phyloP scores from a whole-genome alignment of 2,329 filamentous ascomycete species.

The Tolypocladium nubicola region DNA sequence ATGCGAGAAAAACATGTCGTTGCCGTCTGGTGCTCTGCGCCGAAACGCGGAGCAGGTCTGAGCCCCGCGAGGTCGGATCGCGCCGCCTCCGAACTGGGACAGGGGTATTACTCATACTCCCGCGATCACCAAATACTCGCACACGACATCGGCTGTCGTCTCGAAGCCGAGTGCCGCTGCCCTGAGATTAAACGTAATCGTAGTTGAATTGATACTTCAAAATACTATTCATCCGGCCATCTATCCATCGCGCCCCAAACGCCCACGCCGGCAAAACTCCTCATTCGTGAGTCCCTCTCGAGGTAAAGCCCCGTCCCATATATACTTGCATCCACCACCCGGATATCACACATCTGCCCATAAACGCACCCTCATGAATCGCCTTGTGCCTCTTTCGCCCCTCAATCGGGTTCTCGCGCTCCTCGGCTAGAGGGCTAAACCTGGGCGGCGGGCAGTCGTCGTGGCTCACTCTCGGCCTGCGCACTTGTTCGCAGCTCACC shows the following conservation, averaged over 20 bases:
- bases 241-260: background rate
- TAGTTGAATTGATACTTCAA: background rate
- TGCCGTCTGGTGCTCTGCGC: background rate
- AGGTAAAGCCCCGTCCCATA: background rate
- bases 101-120: background rate
- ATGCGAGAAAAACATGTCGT: background rate
- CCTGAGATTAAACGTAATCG: background rate
- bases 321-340: background rate
- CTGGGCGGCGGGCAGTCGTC: conserved; percentile 19
- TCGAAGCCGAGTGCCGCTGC: background rate
- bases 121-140: background rate
- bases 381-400: background rate
- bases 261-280: background rate
- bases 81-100: background rate
- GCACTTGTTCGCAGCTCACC: conserved; percentile 1
- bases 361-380: background rate
- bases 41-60: background rate
- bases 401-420: conserved; percentile 19
- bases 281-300: background rate
- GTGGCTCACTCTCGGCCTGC: conserved; percentile 8
- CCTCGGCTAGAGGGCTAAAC: conserved; percentile 22
- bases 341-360: background rate
- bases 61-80: background rate
- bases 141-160: background rate
- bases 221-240: background rate